Base-by-base conservation (phyloP, 176 grass and related monocot genomes). In the Musa beccarii region DNA sequence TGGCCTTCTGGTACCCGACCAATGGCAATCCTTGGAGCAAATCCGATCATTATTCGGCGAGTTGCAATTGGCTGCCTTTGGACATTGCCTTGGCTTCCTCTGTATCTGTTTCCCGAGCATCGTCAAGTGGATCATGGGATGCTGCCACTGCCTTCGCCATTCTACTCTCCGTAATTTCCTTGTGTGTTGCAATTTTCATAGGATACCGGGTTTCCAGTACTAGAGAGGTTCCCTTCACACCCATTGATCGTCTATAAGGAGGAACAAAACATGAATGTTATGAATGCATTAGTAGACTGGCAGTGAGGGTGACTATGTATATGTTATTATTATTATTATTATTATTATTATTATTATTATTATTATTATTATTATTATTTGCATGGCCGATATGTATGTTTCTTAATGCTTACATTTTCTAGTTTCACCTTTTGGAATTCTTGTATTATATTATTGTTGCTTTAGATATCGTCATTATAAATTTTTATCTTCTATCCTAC, bases 1-100 rank as follows among this genome's bases (percentile, higher is more conserved):
- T 94, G 78, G 95, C 95, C 72, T 94, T 99, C 74, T 99, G 95
- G 95, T 99, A 94, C 86, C 95, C 95, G 43, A 86, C 62, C 24
- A 74, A 65, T 57, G 91, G 86, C 66, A 83, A 94, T 64, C 75
- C 85, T 83, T 99, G 88, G 88, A 81, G 83, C 51, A 76, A 91
- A 10, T 89, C 90, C 0, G 78, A 94, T 51, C 95, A 94, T 81
- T 99, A 94, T 74, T 99, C 95, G 29, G 95, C 80, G 55, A 99
- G 90, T 73, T 92, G 95, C 26, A 82, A 99, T 83, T 99, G 95
- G 95, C 66, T 99, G 54, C 62, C 85, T 79, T 80, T 99, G 72
- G 88, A 99, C 81, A 75, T 97, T 75, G 70, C 87, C 55, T 89
- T 86, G 65, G 78, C 90, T 21, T 76, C 85, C 1, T 79, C 74